Percentiles rank a stretch among this genome's conserved stretches.
These are phyloP conservation scores for Piloderma croceum DNA, from an alignment of 768 basidiomycete genomes.

Conservation along the genomic window DNA sequence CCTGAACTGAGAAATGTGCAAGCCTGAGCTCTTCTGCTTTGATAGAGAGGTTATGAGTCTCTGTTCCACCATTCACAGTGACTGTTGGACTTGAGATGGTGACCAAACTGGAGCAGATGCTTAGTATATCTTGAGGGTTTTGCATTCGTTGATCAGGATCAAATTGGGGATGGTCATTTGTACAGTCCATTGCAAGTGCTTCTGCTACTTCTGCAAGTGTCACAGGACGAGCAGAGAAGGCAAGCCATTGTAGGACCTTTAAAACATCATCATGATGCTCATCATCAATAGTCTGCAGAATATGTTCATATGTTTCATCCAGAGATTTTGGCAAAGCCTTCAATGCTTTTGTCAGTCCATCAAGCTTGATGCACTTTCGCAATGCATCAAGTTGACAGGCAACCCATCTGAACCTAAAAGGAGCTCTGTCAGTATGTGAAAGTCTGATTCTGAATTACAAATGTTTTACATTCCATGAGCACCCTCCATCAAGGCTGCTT, in stretches of 20 bases:
- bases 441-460: too few relatives aligned
- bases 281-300: conserved; percentile 15
- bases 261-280: conserved; percentile 8
- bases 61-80: too few relatives aligned
- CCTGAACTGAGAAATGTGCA: too few relatives aligned
- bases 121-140: conserved; percentile 5
- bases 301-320: conserved; percentile 16
- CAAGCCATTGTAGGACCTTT: too few relatives aligned
- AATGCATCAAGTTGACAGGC: conserved; percentile 17
- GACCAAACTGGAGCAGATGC: conserved; percentile 12
- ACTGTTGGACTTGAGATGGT: too few relatives aligned
- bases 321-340: conserved; percentile 10
- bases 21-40: too few relatives aligned
- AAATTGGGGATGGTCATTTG: conserved; percentile 3
- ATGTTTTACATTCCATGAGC: too few relatives aligned
- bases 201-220: conserved; percentile 16
- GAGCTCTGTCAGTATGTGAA: neutral
- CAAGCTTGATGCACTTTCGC: conserved; percentile 7
- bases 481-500: too few relatives aligned
- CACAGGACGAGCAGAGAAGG: conserved; percentile 11
- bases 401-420: conserved; percentile 22
- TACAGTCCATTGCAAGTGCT: conserved; percentile 16
- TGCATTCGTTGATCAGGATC: conserved; percentile 4
- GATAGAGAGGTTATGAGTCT: too few relatives aligned
- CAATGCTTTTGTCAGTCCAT: conserved; percentile 11